phyloP scores from a whole-genome alignment of 345 rosid species.

The Carallia brachiata region DNA sequence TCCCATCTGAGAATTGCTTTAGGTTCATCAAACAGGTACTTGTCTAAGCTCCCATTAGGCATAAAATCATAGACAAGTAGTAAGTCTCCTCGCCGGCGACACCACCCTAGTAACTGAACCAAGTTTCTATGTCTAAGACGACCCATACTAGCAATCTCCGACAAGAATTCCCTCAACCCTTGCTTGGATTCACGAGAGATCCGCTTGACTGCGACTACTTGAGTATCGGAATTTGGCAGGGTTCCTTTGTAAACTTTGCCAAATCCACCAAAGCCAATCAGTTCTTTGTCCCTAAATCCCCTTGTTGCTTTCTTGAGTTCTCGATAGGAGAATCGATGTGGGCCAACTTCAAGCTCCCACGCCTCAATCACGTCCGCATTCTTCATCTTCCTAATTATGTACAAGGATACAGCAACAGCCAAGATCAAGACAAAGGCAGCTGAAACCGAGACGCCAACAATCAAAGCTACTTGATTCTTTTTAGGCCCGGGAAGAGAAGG shows the following conservation, averaged over 20 bases:
- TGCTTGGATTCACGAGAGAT: slow-evolving; percentile 77
- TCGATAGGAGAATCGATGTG: slow-evolving; percentile 68
- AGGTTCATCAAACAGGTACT: slow-evolving; percentile 66
- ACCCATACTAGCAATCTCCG: slow-evolving; percentile 86
- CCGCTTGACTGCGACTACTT: slow-evolving; percentile 76
- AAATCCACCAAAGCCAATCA: slow-evolving; percentile 83
- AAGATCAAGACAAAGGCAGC: slow-evolving; percentile 28
- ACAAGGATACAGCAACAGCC: slow-evolving; percentile 33
- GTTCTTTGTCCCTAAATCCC: slow-evolving; percentile 73
- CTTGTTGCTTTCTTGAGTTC: slow-evolving; percentile 80
- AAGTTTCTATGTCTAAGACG: slow-evolving; percentile 86
- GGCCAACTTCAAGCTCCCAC: slow-evolving; percentile 85
- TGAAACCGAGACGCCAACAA: slow-evolving; percentile 42
- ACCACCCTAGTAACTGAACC: slow-evolving; percentile 85
- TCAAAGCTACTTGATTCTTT: slow-evolving; percentile 27
- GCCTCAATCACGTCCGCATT: slow-evolving; percentile 59
- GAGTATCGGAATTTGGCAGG: slow-evolving; percentile 43
- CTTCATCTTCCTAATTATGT: slow-evolving; percentile 39
- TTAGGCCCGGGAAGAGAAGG: slow-evolving; percentile 54
- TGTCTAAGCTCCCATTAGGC: slow-evolving; percentile 92
- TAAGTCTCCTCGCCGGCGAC: slow-evolving; percentile 56
- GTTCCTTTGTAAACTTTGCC: slow-evolving; percentile 85
- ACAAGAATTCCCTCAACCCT: slow-evolving; percentile 67
- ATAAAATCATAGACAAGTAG: slow-evolving; percentile 81
- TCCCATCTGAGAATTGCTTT: slow-evolving; percentile 60